These are phyloP conservation scores for Violaceomyces palustris DNA, from an alignment of 1,284 basidiomycete genomes.

Conservation along the genomic window DNA sequence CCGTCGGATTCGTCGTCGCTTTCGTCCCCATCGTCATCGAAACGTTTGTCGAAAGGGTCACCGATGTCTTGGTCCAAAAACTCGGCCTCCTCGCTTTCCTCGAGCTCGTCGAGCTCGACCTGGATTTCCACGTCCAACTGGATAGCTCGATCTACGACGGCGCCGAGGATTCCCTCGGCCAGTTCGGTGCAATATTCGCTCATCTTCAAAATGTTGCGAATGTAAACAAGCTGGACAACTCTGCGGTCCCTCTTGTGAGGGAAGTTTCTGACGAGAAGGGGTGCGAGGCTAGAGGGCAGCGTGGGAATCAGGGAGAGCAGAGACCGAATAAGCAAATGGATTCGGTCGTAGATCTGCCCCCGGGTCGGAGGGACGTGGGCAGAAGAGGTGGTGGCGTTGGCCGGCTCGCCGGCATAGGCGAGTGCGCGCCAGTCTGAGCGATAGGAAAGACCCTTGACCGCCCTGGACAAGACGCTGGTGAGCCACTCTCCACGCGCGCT, in stretches of 20 bases:
- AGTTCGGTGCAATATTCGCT: conserved; percentile 86
- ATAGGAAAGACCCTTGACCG: conserved; percentile 68
- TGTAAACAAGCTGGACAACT: conserved; percentile 78
- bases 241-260: conserved; percentile 88
- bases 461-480: conserved; percentile 71
- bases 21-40: conserved; percentile 60
- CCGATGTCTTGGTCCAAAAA: conserved; percentile 57
- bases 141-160: conserved; percentile 83
- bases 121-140: conserved; percentile 98
- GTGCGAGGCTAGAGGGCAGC: conserved; percentile 60
- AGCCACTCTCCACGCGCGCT: conserved; percentile 91
- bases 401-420: too few relatives aligned
- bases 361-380: conserved; percentile 58
- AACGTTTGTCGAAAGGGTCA: conserved; percentile 73
- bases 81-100: conserved; percentile 55
- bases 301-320: conserved; percentile 73
- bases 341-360: conserved; percentile 74
- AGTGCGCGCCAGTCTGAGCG: conserved; percentile 12
- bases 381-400: background rate
- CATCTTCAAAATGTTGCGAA: conserved; percentile 79
- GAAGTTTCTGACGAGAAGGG: conserved; percentile 75
- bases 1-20: conserved; percentile 57
- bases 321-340: conserved; percentile 78
- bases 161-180: conserved; percentile 73
- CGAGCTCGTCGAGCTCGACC: conserved; percentile 86